Base-by-base conservation (phyloP, 306 rosid species). In the Prinsepia uniflora region DNA sequence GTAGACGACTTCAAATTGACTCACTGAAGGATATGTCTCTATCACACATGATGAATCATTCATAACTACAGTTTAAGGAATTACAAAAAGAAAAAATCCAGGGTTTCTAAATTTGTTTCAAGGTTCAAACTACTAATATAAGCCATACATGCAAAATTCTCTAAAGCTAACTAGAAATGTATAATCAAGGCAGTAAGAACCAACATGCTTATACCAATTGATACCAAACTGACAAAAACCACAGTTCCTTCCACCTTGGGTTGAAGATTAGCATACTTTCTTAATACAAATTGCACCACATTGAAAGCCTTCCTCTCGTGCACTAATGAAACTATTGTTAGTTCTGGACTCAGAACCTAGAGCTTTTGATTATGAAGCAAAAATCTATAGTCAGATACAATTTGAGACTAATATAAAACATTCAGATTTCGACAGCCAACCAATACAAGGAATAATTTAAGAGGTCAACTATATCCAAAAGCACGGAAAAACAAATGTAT, bases 91-190 rank as follows among this genome's bases (percentile, higher is more conserved):
- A 72, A 12, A 61, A 19, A 30, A 30, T 30, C 7, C 36, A 36
- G 34, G 20, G 46, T 50, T 49, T 46, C 12, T 50, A 49, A 56
- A 17, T 67, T 53, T 56, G 40, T 42, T 42, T 50, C 40, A 41
- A 50, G 67, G 76, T 49, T 39, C 70, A 48, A 40, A 62, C 20
- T 12, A 4, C 14, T 20, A 73, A 54, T 40, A 47, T 8, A 48
- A n/a, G 47, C n/a, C 19, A 48, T 54, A 17, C 6, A 24, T 22
- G 44, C 10, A 6, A 64, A 20, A n/a, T 30, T 10, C 43, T 45
- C 22, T 36, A 55, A 12, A 48, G 66, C 45, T n/a, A 64, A 44
- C 22, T 30, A 30, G 36, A 30, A 24, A 53, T 52, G 65, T 36
- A 13, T 65, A 15, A 52, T 45, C 47, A 54, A 10, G 10, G 48